These are phyloP conservation scores for Talaromyces rugulosus DNA, from an alignment of 2,329 filamentous ascomycete genomes.

Conservation along the genomic window DNA sequence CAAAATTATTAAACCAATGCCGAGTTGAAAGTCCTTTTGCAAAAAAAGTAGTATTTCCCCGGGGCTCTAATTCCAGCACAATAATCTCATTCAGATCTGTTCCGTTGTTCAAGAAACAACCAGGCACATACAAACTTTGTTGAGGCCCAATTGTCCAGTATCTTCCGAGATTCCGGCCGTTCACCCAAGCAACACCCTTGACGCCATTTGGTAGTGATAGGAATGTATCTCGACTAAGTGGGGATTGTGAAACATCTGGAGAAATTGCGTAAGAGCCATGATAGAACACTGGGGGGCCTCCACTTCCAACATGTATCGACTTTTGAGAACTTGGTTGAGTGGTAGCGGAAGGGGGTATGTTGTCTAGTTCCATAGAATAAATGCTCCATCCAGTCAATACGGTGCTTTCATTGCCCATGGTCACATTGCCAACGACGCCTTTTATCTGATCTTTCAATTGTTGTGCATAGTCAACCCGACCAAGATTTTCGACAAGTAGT, in stretches of 20 bases:
- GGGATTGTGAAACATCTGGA: conserved; percentile 8
- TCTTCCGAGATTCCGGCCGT: conserved; percentile 43
- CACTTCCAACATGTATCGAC: conserved; percentile 16
- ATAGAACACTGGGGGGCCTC: conserved; percentile 5
- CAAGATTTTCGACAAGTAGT: conserved; percentile 50
- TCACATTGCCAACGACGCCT: conserved; percentile 43
- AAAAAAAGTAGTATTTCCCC: neutral
- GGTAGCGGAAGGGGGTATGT: conserved; percentile 13
- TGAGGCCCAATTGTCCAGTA: conserved; percentile 49
- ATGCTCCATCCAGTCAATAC: conserved; percentile 38
- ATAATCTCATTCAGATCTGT: conserved; percentile 36
- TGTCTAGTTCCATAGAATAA: conserved; percentile 35
- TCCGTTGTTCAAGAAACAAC: conserved; percentile 31
- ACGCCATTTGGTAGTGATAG: conserved; percentile 37
- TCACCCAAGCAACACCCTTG: conserved; percentile 47
- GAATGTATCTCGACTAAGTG: conserved; percentile 31
- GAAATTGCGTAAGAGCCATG: conserved; percentile 18
- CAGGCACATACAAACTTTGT: conserved; percentile 46
- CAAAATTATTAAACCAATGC: neutral
- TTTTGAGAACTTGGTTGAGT: neutral
- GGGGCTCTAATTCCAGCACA: conserved; percentile 43
- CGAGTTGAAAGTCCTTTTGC: neutral
- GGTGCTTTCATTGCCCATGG: conserved; percentile 24
- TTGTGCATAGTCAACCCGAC: conserved; percentile 32
- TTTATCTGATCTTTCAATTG: conserved; percentile 45